Percentiles rank a stretch among this genome's conserved stretches.
Conservation (phyloP, 805 yeast species). For the Teunomyces cretensis region DNA sequence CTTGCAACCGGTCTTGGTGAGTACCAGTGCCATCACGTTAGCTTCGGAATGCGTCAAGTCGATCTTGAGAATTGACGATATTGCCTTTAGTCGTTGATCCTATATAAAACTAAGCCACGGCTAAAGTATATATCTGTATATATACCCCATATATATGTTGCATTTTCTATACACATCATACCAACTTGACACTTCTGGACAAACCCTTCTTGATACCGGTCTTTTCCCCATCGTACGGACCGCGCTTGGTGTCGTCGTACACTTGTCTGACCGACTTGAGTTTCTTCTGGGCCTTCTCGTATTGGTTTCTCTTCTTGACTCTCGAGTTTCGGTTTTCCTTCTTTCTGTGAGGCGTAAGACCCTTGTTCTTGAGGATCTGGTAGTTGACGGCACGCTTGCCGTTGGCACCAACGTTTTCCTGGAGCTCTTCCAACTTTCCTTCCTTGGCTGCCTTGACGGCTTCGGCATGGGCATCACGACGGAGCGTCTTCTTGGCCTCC, state of each 20-base stretch:
- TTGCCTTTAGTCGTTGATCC: conserved; percentile 71
- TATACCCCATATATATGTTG: too few species aligned
- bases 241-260: conserved; percentile 66
- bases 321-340: conserved; percentile 94
- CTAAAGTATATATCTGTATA: too few species aligned
- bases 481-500: conserved; percentile 47
- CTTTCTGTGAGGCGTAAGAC: conserved; percentile 88
- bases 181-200: conserved; percentile 81
- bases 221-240: conserved; percentile 87
- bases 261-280: conserved; percentile 88
- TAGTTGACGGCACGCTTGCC: conserved; percentile 95
- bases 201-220: conserved; percentile 97
- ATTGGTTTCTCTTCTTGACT: conserved; percentile 97
- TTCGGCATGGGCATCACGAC: conserved; percentile 61
- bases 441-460: conserved; percentile 81
- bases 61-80: conserved; percentile 94
- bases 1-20: conserved; percentile 92
- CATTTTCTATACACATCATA: conserved; percentile 6
- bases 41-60: conserved; percentile 97
- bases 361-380: conserved; percentile 95
- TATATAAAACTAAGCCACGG: too few species aligned
- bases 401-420: conserved; percentile 64
- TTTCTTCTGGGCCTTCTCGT: conserved; percentile 91
- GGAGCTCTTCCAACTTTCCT: conserved; percentile 75
- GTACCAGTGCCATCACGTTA: conserved; percentile 88